Base-by-base conservation (phyloP, 139 green algal species). In the Tetraselmis chui region DNA sequence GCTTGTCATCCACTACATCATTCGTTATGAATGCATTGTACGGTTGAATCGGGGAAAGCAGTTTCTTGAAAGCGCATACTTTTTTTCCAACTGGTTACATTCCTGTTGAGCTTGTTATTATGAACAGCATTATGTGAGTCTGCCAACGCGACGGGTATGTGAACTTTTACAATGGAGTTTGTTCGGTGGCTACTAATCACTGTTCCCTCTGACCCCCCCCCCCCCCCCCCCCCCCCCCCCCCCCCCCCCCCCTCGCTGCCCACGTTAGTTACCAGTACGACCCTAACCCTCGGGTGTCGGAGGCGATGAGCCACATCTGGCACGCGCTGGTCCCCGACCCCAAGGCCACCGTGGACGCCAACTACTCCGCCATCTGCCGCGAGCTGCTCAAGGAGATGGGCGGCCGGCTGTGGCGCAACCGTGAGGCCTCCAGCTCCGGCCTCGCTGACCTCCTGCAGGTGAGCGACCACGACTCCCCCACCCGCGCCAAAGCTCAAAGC, bases 371-470 rank as follows among this genome's bases (percentile, higher is more conserved):
- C 26, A 67, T 67, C 24, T 80, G 31, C 5, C 2, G 74, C 23
- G 22, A 82, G 79, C 79, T 90, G 75, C 79, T 97, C 67, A 59
- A 74, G 74, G 92, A 98, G 82, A 90, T 94, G 80, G 92, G 90
- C 5, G 91, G 87, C 22, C 85, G 91, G 22, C 83, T 95, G 87
- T 99, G 95, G 95, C 92, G 95, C 29, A 90, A 90, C 31, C 85
- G 96, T 1, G 94, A 99, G 91, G 89, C 93, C 22, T 85, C 90
- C 0, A 90, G 83, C 79, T 75, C 85, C 0, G 95, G 92, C 1
- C 77, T 94, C 30, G 81, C 86, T 23, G 96, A 98, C 80, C 85
- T 98, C 75, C 83, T 98, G 22, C 90, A 93, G 83, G 94, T 76
- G 85, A 25, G 45, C 45, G 11, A 22, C 74, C 26, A 5, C 74